Conservation (phyloP, 768 basidiomycete species). For the Pleurotus tuber-regium region DNA sequence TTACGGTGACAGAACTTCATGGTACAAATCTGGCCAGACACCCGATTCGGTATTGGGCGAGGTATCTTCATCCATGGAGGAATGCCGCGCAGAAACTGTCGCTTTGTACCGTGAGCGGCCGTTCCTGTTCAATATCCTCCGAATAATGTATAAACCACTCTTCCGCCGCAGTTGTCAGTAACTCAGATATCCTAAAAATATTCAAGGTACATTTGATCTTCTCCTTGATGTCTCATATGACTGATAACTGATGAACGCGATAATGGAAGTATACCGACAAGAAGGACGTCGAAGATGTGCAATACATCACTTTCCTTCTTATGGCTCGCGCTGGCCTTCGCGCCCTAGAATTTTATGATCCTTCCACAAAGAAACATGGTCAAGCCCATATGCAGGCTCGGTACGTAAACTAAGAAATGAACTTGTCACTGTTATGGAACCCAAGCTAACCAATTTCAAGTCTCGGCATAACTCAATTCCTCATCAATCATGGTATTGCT, state of each 20-base stretch:
- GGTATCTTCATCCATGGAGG: constrained; percentile 89
- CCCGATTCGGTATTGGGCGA: constrained; percentile 81
- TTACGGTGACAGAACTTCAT: constrained; percentile 52
- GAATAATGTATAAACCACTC: constrained; percentile 4
- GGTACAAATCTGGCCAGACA: constrained; percentile 89
- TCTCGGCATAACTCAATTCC: constrained; percentile 78
- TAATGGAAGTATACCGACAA: constrained; percentile 56
- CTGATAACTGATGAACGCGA: neutral
- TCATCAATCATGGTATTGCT: constrained; percentile 70
- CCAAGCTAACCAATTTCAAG: constrained; percentile 31
- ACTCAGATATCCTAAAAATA: constrained; percentile 72
- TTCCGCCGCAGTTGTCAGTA: constrained; percentile 57
- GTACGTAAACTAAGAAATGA: constrained; percentile 33
- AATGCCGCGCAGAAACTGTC: constrained; percentile 89
- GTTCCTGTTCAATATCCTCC: neutral
- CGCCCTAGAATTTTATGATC: constrained; percentile 83
- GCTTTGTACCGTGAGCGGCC: constrained; percentile 66
- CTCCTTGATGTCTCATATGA: neutral
- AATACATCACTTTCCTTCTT: constrained; percentile 76
- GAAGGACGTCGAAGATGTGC: constrained; percentile 73
- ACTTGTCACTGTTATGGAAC: constrained; percentile 1
- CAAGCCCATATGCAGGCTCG: constrained; percentile 92
- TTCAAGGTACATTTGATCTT: constrained; percentile 65
- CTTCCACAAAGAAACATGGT: constrained; percentile 76
- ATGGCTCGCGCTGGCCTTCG: constrained; percentile 86